These are phyloP conservation scores for Vitis hybrid DNA, from an alignment of 177 flowering plant species.

Conservation along the genomic window DNA sequence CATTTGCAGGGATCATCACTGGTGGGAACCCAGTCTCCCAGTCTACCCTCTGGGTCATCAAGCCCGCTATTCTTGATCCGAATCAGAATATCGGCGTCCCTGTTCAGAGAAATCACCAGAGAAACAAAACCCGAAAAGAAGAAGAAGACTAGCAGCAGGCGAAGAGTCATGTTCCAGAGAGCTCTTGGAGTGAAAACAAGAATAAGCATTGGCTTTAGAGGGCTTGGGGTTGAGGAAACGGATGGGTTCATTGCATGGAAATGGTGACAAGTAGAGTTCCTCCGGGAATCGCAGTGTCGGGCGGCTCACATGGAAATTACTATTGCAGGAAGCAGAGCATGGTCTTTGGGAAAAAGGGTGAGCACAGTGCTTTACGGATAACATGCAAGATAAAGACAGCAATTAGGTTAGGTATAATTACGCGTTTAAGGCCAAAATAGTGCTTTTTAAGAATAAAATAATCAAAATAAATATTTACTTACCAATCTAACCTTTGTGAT, in stretches of 20 bases:
- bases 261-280: neutral
- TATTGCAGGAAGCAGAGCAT: no score
- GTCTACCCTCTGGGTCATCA: constrained; percentile 31
- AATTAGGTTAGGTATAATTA: no score
- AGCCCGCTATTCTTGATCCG: constrained; percentile 38
- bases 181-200: neutral
- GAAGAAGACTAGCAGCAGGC: neutral
- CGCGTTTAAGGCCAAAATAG: no score
- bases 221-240: neutral
- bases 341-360: no score
- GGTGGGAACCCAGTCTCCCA: constrained; percentile 35
- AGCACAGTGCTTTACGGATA: no score
- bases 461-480: no score
- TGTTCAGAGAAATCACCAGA: constrained; percentile 4
- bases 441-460: no score
- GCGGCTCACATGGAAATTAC: constrained; percentile 7
- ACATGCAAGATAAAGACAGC: no score
- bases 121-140: neutral
- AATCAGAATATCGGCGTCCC: constrained; percentile 33
- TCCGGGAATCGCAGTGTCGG: neutral
- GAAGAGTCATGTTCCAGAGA: constrained; percentile 7
- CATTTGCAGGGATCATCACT: constrained; percentile 46
- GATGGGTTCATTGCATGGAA: neutral
- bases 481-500: no score
- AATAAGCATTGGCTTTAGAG: neutral